Evolutionary conservation across 306 rosid species (phyloP).

Genomic region (Cajanus cajan): DNA sequence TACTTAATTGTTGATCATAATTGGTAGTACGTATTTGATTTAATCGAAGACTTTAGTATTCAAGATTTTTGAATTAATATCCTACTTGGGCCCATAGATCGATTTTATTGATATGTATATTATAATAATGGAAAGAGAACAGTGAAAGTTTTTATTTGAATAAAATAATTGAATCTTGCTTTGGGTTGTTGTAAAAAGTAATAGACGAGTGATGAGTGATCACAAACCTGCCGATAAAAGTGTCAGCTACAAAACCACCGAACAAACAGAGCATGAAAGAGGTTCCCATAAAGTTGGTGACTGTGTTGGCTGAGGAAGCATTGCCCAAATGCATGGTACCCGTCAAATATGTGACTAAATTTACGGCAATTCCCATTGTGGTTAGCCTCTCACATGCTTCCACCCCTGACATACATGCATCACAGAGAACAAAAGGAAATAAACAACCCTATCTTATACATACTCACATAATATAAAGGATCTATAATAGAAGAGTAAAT

Average conservation of each 20-base stretch:
- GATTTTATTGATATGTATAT: too few relatives aligned
- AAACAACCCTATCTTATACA: background rate
- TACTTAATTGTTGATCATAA: too few relatives aligned
- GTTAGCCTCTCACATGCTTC: constrained; percentile 84
- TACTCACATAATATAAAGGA: background rate
- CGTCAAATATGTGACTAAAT: constrained; percentile 80
- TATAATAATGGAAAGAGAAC: background rate
- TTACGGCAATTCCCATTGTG: constrained; percentile 79
- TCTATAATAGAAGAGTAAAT: background rate
- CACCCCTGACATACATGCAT: constrained; percentile 51
- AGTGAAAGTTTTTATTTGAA: background rate
- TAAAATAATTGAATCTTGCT: background rate
- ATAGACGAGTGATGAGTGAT: background rate
- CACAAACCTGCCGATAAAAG: constrained; percentile 78
- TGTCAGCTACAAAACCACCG: constrained; percentile 96
- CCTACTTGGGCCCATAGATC: too few relatives aligned
- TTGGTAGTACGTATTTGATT: too few relatives aligned
- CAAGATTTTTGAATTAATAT: too few relatives aligned
- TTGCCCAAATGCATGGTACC: constrained; percentile 87
- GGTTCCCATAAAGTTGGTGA: constrained; percentile 90
- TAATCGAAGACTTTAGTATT: too few relatives aligned
- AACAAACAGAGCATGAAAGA: constrained; percentile 87
- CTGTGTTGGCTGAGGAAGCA: constrained; percentile 80
- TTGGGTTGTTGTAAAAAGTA: too few relatives aligned
- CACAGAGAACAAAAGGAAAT: background rate